Conservation (phyloP, 805 yeast genomes). For the Kurtzmaniella fragi region DNA sequence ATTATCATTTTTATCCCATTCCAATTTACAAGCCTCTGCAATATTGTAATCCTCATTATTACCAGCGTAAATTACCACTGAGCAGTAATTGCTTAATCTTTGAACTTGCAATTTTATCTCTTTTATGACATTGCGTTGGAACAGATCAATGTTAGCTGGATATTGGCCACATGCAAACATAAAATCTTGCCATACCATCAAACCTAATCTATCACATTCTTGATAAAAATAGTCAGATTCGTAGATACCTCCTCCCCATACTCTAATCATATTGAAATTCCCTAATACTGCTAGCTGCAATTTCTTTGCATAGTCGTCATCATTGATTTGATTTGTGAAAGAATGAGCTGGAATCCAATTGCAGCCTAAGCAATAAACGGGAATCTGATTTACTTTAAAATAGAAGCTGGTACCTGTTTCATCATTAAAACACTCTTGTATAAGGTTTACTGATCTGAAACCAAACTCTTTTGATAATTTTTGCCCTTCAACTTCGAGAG, state of each 20-base stretch:
- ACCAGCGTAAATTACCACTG: conserved; percentile 38
- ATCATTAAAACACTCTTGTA: conserved; percentile 25
- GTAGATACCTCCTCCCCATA: conserved; percentile 49
- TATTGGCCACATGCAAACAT: conserved; percentile 57
- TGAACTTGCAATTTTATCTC: conserved; percentile 37
- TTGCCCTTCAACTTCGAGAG: conserved; percentile 7
- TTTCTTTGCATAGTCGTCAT: conserved; percentile 33
- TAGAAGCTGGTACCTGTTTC: conserved; percentile 38
- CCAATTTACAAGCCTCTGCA: conserved; percentile 31
- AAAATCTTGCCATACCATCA: conserved; percentile 53
- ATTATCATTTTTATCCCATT: conserved; percentile 20
- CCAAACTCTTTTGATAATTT: conserved; percentile 24
- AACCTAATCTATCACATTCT: conserved; percentile 39
- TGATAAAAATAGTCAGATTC: conserved; percentile 39
- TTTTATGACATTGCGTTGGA: conserved; percentile 25
- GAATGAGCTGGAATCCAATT: conserved; percentile 49
- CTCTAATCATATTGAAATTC: conserved; percentile 40
- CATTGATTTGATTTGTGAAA: conserved; percentile 25
- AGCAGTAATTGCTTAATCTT: conserved; percentile 37
- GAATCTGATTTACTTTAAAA: conserved; percentile 35
- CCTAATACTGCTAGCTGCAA: conserved; percentile 30
- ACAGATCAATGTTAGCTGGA: conserved; percentile 34
- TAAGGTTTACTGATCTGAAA: conserved; percentile 37
- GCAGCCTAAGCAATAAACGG: conserved; percentile 37
- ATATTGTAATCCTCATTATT: conserved; percentile 46